Conservation (phyloP, 768 basidiomycete genomes). For the Thelephora ganbajun region DNA sequence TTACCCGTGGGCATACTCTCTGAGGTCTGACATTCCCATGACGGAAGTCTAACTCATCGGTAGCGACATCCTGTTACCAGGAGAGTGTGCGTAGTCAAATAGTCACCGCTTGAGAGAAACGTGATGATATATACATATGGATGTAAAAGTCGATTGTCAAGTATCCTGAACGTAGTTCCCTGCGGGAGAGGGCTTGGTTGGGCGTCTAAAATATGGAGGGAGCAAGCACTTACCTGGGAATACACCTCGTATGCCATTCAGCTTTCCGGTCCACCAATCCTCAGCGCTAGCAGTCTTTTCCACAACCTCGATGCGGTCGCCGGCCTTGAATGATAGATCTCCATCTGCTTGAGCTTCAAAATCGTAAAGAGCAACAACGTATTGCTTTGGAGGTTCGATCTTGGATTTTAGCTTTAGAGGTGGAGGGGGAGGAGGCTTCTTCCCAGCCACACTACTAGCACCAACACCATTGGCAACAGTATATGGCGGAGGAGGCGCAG, state of each 20-base stretch:
- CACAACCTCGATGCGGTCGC: slow-evolving; percentile 84
- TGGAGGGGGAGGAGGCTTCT: slow-evolving; percentile 87
- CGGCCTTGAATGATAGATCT: slow-evolving; percentile 79
- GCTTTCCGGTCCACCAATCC: slow-evolving; percentile 94
- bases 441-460: slow-evolving; percentile 26
- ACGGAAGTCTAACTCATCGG: too few relatives aligned
- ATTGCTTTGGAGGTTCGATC: slow-evolving; percentile 39
- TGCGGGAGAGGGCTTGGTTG: slow-evolving; percentile 1
- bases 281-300: slow-evolving; percentile 71
- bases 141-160: background rate
- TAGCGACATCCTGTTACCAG: too few relatives aligned
- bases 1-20: too few relatives aligned
- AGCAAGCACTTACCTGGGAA: slow-evolving; percentile 58
- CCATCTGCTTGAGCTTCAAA: slow-evolving; percentile 91
- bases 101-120: too few relatives aligned
- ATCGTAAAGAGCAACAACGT: slow-evolving; percentile 90
- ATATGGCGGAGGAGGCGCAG: slow-evolving; percentile 26
- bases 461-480: slow-evolving; percentile 13
- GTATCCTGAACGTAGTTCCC: slow-evolving; percentile 9
- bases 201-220: slow-evolving; percentile 3
- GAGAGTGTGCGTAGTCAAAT: too few relatives aligned
- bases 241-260: slow-evolving; percentile 74
- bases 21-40: too few relatives aligned
- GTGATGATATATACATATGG: too few relatives aligned
- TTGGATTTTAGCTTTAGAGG: slow-evolving; percentile 84